Evolutionary conservation across 306 rosid species (phyloP).

Genomic region (Trichosanthes truncata): DNA sequence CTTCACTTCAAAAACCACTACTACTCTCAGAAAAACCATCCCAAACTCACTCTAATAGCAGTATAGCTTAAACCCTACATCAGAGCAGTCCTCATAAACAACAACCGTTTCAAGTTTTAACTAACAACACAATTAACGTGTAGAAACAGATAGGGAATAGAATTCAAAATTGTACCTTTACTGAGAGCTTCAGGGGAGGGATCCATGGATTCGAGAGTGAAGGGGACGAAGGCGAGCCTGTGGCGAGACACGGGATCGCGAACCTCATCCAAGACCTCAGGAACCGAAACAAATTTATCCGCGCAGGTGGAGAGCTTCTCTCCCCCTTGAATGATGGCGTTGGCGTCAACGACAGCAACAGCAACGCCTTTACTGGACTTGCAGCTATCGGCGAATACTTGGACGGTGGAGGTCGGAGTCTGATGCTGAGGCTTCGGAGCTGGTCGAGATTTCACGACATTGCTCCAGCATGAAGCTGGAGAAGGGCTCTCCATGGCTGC

Average conservation of each 20-base stretch:
- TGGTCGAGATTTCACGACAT: slow-evolving; percentile 41
- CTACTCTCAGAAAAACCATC: neutral
- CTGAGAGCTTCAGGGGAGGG: slow-evolving; percentile 66
- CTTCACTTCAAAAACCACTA: neutral
- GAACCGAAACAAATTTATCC: slow-evolving; percentile 66
- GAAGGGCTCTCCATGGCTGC: slow-evolving; percentile 9
- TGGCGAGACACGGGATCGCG: slow-evolving; percentile 93
- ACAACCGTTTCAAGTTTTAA: neutral
- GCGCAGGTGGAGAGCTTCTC: slow-evolving; percentile 50
- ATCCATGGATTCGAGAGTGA: slow-evolving; percentile 61
- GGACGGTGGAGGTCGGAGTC: slow-evolving; percentile 13
- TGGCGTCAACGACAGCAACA: slow-evolving; percentile 70
- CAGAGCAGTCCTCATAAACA: neutral
- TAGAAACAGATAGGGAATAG: slow-evolving; percentile 2
- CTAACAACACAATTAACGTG: neutral
- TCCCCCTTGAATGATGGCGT: slow-evolving; percentile 64
- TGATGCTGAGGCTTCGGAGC: slow-evolving; percentile 29
- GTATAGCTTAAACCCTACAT: neutral
- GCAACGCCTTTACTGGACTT: slow-evolving; percentile 53
- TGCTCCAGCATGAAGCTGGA: slow-evolving; percentile 43
- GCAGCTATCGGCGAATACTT: slow-evolving; percentile 40
- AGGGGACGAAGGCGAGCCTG: slow-evolving; percentile 65
- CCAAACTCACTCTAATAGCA: neutral
- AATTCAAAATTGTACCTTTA: slow-evolving; percentile 37
- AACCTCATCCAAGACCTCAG: slow-evolving; percentile 64